Evolutionary conservation across 768 basidiomycete species (phyloP), one percentile per base, ranked within the genome.

Genomic region (Lentinus brumalis): DNA sequence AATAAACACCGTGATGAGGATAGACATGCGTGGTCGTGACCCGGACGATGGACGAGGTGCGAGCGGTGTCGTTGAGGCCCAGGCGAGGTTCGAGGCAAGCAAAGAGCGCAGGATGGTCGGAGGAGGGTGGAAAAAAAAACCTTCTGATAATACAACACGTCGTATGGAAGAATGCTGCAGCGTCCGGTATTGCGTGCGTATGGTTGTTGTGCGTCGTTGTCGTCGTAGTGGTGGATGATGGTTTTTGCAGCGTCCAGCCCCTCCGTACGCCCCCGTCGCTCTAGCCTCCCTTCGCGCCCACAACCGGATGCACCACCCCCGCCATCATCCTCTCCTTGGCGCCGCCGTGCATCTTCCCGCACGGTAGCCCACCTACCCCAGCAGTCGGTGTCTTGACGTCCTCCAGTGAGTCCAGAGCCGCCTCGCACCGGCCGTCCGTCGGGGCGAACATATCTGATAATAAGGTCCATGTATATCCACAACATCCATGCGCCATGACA

Each of bases 401-500:
- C 42, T 53, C 62, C 50, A 26, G 57, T 30, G 62, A 30, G 61
- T 47, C 46, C 57, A 44, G 50, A 35, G 62, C 21, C 57, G 53
- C 21, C 21, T 54, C 53, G 54, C 40, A 54, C 14, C 40, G 46
- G 61, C 47, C 61, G 47, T 55, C 57, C 57, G 57, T 55, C 53
- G 60, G 46, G 54, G 53, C 50, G 39, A 26, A 38, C 15, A 47
- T 26, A 35, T 61, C 57, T 55, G 57, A 54, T 62, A 50, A 56
- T 58, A 44, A 56, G 56, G 62, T 63, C 62, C 62, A 63, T 63
- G 62, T 63, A 63, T 59, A 63, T 59, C 57, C 62, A 59, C 53
- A 44, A 56, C 57, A 59, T 42, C 57, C 62, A 52, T 31, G 42
- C 53, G 57, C 35, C 53, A 59, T 42, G 57, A 59, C 58, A 57